phyloP scores from a whole-genome alignment of 331 rosid genomes.

The Quercus tomentella region DNA sequence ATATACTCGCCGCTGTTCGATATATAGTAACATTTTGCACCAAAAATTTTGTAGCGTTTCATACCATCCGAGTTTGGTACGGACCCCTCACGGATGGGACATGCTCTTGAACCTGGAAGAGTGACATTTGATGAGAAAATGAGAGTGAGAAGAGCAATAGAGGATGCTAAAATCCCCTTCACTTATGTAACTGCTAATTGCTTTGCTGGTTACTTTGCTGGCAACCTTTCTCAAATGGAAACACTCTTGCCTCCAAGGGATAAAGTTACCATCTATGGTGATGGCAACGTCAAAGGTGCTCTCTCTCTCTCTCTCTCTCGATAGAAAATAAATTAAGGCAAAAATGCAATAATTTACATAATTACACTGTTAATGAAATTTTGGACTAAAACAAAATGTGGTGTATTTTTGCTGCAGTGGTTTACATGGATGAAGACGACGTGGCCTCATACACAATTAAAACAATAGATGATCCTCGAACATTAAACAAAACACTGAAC shows the following conservation, averaged over 20 bases:
- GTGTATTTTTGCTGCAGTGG: slow-evolving; percentile 23
- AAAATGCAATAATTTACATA: too few species aligned
- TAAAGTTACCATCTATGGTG: slow-evolving; percentile 53
- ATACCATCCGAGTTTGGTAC: slow-evolving; percentile 86
- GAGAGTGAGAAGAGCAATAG: slow-evolving; percentile 59
- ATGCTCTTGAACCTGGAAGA: slow-evolving; percentile 87
- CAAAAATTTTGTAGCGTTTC: slow-evolving; percentile 44
- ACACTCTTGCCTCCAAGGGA: slow-evolving; percentile 68
- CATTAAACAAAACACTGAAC: slow-evolving; percentile 67
- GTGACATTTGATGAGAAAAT: slow-evolving; percentile 81
- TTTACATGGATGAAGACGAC: slow-evolving; percentile 63
- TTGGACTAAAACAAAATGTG: too few species aligned
- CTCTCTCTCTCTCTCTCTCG: too few species aligned
- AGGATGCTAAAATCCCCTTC: slow-evolving; percentile 73
- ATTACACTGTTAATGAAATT: too few species aligned
- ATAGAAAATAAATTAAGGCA: too few species aligned
- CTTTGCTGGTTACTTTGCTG: slow-evolving; percentile 72
- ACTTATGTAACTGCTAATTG: slow-evolving; percentile 71
- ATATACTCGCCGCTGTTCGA: too few species aligned
- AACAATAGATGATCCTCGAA: slow-evolving; percentile 64
- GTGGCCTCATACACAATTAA: slow-evolving; percentile 56
- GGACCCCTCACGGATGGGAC: slow-evolving; percentile 68
- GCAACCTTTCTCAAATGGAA: slow-evolving; percentile 64
- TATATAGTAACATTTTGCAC: neutral
- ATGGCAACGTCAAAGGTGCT: slow-evolving; percentile 66